phyloP scores from a whole-genome alignment of 1,284 basidiomycete species.

The Ustilago esculenta region DNA sequence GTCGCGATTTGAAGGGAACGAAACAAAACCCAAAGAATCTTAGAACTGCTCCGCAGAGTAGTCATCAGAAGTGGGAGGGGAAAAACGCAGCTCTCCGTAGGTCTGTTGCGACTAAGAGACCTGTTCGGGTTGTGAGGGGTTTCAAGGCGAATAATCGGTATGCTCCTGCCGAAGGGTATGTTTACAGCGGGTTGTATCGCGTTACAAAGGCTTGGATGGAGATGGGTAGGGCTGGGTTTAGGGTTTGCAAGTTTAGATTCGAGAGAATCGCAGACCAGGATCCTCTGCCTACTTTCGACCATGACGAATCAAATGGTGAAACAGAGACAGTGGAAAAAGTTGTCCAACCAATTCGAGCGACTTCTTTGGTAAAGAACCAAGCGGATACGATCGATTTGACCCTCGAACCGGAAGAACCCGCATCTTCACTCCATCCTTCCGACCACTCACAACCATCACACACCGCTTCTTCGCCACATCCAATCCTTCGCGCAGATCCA shows the following conservation, averaged over 20 bases:
- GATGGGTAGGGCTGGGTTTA: slow-evolving; percentile 35
- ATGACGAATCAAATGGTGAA: slow-evolving; percentile 5
- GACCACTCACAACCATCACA: too few species aligned
- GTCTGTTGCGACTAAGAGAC: slow-evolving; percentile 77
- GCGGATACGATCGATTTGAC: background rate
- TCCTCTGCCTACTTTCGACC: slow-evolving; percentile 30
- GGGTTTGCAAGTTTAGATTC: slow-evolving; percentile 41
- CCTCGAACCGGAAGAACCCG: too few species aligned
- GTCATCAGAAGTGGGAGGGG: slow-evolving; percentile 79
- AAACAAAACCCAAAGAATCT: slow-evolving; percentile 78
- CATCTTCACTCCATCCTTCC: too few species aligned
- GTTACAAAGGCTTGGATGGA: slow-evolving; percentile 70
- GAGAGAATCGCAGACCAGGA: slow-evolving; percentile 17
- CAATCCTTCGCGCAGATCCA: too few species aligned
- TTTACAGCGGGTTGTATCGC: slow-evolving; percentile 83
- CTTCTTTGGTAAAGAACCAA: too few species aligned
- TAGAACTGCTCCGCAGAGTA: slow-evolving; percentile 82
- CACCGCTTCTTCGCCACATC: too few species aligned
- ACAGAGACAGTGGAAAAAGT: background rate
- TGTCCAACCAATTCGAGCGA: too few species aligned
- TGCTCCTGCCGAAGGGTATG: slow-evolving; percentile 71
- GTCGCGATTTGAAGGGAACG: slow-evolving; percentile 82
- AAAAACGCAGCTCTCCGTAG: slow-evolving; percentile 76
- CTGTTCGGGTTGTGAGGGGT: slow-evolving; percentile 82
- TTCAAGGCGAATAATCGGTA: slow-evolving; percentile 75